phyloP scores from a whole-genome alignment of 2,329 filamentous ascomycete species.

The Neocucurbitaria cava region DNA sequence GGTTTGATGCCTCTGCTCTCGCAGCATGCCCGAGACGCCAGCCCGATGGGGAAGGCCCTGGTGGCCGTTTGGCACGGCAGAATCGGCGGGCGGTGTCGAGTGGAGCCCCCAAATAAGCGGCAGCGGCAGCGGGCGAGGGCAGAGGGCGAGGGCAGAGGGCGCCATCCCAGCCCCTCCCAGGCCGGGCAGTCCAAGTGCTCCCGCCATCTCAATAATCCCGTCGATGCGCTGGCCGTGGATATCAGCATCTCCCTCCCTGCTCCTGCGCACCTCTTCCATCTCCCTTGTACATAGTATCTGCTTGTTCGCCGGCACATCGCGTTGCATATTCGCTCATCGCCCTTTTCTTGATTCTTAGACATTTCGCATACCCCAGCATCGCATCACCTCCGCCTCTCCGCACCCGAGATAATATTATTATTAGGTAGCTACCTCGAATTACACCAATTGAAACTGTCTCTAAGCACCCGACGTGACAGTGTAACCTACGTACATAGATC shows the following conservation, averaged over 20 bases:
- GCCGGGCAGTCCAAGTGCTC: no score
- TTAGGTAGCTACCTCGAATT: constrained; percentile 33
- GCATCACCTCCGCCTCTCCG: constrained; percentile 16
- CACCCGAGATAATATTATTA: constrained; percentile 11
- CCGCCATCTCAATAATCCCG: constrained; percentile 20
- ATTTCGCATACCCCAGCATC: constrained; percentile 11
- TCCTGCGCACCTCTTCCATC: constrained; percentile 3
- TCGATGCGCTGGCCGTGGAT: constrained; percentile 29
- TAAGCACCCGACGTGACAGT: constrained; percentile 28
- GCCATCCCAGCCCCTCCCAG: background rate
- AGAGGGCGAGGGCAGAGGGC: no score
- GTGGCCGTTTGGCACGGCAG: background rate
- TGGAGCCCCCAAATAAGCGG: no score
- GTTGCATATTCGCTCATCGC: constrained; percentile 12
- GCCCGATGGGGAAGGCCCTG: background rate
- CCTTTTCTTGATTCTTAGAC: constrained; percentile 4
- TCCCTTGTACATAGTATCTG: constrained; percentile 30
- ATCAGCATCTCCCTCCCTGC: constrained; percentile 14
- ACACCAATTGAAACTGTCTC: constrained; percentile 17
- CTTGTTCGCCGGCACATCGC: background rate
- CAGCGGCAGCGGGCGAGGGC: background rate
- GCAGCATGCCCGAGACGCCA: background rate
- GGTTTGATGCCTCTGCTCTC: constrained; percentile 4
- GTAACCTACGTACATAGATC: constrained; percentile 13
- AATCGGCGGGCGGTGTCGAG: background rate